phyloP scores from a whole-genome alignment of 2,329 filamentous ascomycete species.

The Colletotrichum costaricense region DNA sequence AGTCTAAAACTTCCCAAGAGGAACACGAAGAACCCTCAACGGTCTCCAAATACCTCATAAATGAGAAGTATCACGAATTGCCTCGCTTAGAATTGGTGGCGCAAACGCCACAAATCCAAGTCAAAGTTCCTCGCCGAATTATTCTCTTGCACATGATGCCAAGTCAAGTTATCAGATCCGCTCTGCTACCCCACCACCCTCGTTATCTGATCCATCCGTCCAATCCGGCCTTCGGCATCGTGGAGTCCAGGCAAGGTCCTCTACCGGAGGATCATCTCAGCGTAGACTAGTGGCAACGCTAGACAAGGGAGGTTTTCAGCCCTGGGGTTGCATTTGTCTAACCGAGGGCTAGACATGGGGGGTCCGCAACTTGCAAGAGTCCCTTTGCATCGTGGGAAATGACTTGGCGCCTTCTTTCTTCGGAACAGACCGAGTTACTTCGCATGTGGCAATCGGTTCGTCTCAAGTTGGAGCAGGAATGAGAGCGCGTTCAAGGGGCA shows the following conservation, averaged over 20 bases:
- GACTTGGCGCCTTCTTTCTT: slow-evolving; percentile 22
- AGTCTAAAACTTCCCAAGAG: too few relatives aligned
- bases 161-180: slow-evolving; percentile 30
- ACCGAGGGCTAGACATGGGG: slow-evolving; percentile 4
- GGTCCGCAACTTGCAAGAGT: background rate
- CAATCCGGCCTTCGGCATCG: slow-evolving; percentile 6
- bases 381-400: slow-evolving; percentile 13
- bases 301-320: slow-evolving; percentile 4
- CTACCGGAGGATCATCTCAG: slow-evolving; percentile 12
- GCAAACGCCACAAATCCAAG: background rate
- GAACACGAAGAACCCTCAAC: background rate
- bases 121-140: background rate
- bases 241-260: background rate
- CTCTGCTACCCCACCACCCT: background rate
- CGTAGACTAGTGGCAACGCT: slow-evolving; percentile 12
- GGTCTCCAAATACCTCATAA: background rate
- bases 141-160: background rate
- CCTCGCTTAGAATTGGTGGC: background rate
- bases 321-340: slow-evolving; percentile 22
- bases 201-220: slow-evolving; percentile 28
- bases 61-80: background rate
- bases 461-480: background rate
- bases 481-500: background rate
- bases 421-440: background rate
- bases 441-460: slow-evolving; percentile 7